Conservation (phyloP, 2,329 filamentous ascomycete genomes). For the Trichoderma koningii region DNA sequence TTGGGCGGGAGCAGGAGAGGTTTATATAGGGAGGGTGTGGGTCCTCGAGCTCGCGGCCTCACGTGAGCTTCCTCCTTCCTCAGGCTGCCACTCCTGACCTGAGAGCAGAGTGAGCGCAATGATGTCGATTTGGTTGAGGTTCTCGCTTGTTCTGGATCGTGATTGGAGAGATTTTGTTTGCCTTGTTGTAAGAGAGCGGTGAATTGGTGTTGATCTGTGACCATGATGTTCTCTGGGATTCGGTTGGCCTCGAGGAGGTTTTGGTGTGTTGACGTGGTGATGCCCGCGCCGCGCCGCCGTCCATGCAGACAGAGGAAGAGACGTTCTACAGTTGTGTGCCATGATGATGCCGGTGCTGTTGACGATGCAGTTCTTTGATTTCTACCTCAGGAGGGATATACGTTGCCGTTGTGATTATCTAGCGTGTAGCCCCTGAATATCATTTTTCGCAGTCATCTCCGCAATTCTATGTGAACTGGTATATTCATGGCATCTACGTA, state of each 20-base stretch:
- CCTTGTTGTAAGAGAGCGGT: background rate
- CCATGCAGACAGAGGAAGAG: background rate
- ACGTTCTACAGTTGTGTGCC: background rate
- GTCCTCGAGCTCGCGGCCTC: conserved; percentile 14
- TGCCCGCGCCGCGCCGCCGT: background rate
- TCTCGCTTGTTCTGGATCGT: background rate
- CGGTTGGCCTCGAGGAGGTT: conserved; percentile 1
- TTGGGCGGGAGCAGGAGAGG: conserved; percentile 22
- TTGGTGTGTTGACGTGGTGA: background rate
- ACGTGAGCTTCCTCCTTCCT: conserved; percentile 21
- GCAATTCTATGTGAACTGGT: no score
- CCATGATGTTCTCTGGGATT: background rate
- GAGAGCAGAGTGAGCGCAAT: background rate
- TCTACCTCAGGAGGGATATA: background rate
- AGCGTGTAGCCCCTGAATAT: conserved; percentile 1
- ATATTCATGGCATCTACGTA: no score
- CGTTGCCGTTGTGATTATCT: background rate
- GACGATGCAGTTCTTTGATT: background rate
- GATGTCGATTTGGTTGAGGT: conserved; percentile 7
- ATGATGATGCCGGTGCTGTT: background rate
- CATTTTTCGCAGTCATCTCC: background rate
- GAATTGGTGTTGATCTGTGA: background rate
- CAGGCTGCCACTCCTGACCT: conserved; percentile 16
- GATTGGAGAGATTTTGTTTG: conserved; percentile 12
- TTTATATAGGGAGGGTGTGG: conserved; percentile 26